A percentile compares a stretch with the other conserved stretches of the same genome.
phyloP scores from a whole-genome alignment of 352 stramenopile species.

The Ochromonadaceae sp. region DNA sequence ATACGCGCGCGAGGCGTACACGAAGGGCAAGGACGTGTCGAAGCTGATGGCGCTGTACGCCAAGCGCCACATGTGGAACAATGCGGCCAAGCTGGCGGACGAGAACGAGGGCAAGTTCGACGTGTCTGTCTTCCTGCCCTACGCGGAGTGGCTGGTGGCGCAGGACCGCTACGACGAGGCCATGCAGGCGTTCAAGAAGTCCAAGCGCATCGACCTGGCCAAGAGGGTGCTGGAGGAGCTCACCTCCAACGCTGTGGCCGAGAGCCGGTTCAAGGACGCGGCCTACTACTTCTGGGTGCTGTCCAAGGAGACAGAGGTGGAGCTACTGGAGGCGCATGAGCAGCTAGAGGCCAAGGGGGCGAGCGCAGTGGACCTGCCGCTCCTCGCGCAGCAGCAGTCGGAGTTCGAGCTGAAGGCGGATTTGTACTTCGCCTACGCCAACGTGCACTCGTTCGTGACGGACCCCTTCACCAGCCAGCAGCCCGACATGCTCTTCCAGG shows the following conservation, averaged over 20 bases:
- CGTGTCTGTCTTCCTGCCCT: slow-evolving; percentile 65
- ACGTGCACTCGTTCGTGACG: slow-evolving; percentile 75
- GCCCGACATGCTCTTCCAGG: slow-evolving; percentile 75
- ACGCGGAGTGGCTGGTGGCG: slow-evolving; percentile 70
- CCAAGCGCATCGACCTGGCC: slow-evolving; percentile 57
- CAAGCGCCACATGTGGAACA: slow-evolving; percentile 62
- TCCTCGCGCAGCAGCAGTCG: not conserved
- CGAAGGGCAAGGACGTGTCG: slow-evolving; percentile 38
- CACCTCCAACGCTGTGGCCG: slow-evolving; percentile 59
- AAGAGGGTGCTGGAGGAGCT: slow-evolving; percentile 59
- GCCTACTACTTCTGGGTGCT: slow-evolving; percentile 81
- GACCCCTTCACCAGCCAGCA: slow-evolving; percentile 79
- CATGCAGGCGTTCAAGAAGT: slow-evolving; percentile 64
- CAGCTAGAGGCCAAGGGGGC: not conserved
- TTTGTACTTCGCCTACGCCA: slow-evolving; percentile 77
- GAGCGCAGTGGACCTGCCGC: not conserved
- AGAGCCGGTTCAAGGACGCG: slow-evolving; percentile 66
- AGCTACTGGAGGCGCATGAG: not conserved
- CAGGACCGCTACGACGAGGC: slow-evolving; percentile 79
- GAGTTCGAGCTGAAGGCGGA: slow-evolving; percentile 43
- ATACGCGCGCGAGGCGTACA: slow-evolving; percentile 37
- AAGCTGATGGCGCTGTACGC: slow-evolving; percentile 71
- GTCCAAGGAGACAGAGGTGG: slow-evolving; percentile 44
- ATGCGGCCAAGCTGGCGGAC: slow-evolving; percentile 66
- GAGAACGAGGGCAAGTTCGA: slow-evolving; percentile 46